A percentile compares a stretch with the other conserved stretches of the same genome.
Evolutionary conservation across 2,329 filamentous ascomycete genomes (phyloP).

Genomic region (Nemania abortiva): DNA sequence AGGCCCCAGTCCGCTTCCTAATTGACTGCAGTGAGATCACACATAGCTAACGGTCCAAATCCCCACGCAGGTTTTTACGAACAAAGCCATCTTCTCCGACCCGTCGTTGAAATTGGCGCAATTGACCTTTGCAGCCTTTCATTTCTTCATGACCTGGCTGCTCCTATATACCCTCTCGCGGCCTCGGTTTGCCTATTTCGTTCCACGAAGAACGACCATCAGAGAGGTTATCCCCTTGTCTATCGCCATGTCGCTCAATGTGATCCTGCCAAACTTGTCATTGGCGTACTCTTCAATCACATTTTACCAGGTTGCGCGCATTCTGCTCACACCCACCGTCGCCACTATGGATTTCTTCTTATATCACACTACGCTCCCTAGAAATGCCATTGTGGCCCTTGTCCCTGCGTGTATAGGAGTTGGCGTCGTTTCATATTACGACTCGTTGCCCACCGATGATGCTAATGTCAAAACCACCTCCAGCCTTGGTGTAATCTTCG

Average conservation of each 20-base stretch:
- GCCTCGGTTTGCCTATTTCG: slow-evolving; percentile 69
- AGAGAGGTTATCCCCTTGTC: slow-evolving; percentile 73
- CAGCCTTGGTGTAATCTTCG: slow-evolving; percentile 71
- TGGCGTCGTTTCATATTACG: slow-evolving; percentile 75
- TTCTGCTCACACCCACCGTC: slow-evolving; percentile 74
- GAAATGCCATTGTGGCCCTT: slow-evolving; percentile 65
- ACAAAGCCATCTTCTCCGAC: slow-evolving; percentile 77
- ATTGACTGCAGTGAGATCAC: neutral
- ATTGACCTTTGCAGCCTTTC: slow-evolving; percentile 75
- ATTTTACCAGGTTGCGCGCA: slow-evolving; percentile 77
- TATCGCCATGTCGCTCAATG: slow-evolving; percentile 75
- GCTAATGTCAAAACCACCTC: slow-evolving; percentile 67
- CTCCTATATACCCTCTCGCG: slow-evolving; percentile 73
- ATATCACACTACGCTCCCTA: slow-evolving; percentile 68
- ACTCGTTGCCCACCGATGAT: slow-evolving; percentile 65
- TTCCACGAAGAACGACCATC: slow-evolving; percentile 66
- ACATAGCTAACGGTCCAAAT: slow-evolving; percentile 22
- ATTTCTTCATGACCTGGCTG: slow-evolving; percentile 74
- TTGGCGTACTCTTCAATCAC: slow-evolving; percentile 75
- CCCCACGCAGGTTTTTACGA: slow-evolving; percentile 71
- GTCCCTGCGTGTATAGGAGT: slow-evolving; percentile 73
- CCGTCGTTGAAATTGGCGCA: slow-evolving; percentile 71
- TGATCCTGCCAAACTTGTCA: slow-evolving; percentile 76
- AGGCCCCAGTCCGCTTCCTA: slow-evolving; percentile 45
- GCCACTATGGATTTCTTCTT: slow-evolving; percentile 74